phyloP scores from a whole-genome alignment of 179 eudicot species.

The Corrigiola litoralis region DNA sequence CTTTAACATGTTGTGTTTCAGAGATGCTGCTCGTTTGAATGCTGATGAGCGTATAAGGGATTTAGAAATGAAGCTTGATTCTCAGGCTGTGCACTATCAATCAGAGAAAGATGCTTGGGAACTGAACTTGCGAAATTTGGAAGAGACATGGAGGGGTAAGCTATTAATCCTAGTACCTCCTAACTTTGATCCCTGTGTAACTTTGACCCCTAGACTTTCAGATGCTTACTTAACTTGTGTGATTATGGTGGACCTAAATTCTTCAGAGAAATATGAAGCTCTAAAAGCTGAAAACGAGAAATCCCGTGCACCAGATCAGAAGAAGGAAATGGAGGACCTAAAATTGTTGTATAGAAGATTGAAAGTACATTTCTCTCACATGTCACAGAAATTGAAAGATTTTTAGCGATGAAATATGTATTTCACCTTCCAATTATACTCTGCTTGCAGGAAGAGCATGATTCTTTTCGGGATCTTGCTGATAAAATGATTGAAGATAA shows the following conservation, averaged over 20 bases:
- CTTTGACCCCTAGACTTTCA: neutral
- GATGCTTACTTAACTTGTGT: constrained; percentile 1
- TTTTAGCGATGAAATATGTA: constrained; percentile 8
- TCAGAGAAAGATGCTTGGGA: constrained; percentile 80
- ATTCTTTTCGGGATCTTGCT: constrained; percentile 85
- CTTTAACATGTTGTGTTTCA: constrained; percentile 26
- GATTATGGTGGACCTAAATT: neutral
- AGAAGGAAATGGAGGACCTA: constrained; percentile 62
- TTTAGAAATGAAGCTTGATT: constrained; percentile 70
- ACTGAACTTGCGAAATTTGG: constrained; percentile 58
- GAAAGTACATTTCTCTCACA: constrained; percentile 43
- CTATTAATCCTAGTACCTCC: constrained; percentile 3
- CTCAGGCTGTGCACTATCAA: constrained; percentile 47
- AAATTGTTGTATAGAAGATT: constrained; percentile 52
- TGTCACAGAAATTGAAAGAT: constrained; percentile 11
- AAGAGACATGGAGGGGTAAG: constrained; percentile 90
- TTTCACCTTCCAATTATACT: constrained; percentile 16
- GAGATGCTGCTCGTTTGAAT: constrained; percentile 60
- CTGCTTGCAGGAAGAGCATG: constrained; percentile 83
- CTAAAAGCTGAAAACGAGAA: constrained; percentile 57
- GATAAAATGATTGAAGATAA: constrained; percentile 94
- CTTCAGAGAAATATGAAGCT: constrained; percentile 76
- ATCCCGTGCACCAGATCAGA: constrained; percentile 38
- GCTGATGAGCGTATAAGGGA: constrained; percentile 60
- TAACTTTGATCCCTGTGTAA: neutral